phyloP scores from a whole-genome alignment of 1,139 yeast genomes.

The Nakaseomyces nivariensis region DNA sequence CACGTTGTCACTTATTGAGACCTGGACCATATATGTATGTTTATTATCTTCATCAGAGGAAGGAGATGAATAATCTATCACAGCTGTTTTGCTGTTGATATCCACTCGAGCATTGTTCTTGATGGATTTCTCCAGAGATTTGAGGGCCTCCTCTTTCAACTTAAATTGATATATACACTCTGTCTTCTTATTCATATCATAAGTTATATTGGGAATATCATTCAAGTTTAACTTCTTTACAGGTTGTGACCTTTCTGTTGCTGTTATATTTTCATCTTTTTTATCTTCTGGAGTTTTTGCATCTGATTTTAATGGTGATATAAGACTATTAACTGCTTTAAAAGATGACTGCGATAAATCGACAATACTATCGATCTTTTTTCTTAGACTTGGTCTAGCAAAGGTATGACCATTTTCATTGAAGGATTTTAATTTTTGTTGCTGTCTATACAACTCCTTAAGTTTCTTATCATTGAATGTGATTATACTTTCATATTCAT shows the following conservation, averaged over 20 bases:
- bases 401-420: background rate
- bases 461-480: background rate
- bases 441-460: background rate
- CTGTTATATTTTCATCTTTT: background rate
- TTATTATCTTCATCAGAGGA: conserved; percentile 4
- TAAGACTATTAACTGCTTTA: conserved; percentile 20
- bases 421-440: background rate
- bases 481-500: background rate
- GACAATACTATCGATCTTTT: conserved; percentile 13
- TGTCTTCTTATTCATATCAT: background rate
- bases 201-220: background rate
- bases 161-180: background rate
- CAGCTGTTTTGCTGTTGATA: background rate
- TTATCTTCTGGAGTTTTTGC: background rate
- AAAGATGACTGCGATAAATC: conserved; percentile 23
- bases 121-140: background rate
- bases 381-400: background rate
- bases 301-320: conserved; percentile 20
- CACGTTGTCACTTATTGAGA: background rate
- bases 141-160: background rate
- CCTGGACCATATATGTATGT: background rate
- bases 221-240: background rate
- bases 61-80: background rate
- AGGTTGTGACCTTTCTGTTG: background rate
- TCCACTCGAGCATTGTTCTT: background rate